Conservation (phyloP, 2,329 filamentous ascomycete genomes). For the Beauveria scarabaeidicola region DNA sequence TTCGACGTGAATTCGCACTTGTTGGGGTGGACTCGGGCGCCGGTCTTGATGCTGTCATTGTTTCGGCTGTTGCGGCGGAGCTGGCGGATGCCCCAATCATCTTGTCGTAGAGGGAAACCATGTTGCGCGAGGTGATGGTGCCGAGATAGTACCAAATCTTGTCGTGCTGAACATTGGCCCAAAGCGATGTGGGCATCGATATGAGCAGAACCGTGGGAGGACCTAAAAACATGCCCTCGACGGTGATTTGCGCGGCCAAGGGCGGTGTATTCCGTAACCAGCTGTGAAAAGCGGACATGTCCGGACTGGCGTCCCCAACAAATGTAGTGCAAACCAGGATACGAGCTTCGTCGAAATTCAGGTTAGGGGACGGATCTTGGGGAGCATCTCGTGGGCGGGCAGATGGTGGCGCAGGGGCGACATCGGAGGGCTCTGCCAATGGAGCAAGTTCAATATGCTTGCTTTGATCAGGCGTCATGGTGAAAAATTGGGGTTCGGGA, state of each 20-base stretch:
- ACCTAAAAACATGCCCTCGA: conserved; percentile 60
- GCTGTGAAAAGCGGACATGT: conserved; percentile 58
- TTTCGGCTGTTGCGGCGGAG: neutral
- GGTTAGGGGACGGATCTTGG: conserved; percentile 40
- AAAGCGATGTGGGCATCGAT: conserved; percentile 56
- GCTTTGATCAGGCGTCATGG: conserved; percentile 44
- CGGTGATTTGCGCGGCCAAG: conserved; percentile 48
- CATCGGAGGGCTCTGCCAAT: conserved; percentile 20
- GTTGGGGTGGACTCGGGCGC: neutral
- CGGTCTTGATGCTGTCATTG: neutral
- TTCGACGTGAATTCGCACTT: neutral
- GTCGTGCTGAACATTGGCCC: conserved; percentile 56
- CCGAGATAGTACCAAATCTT: conserved; percentile 59
- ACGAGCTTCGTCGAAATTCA: conserved; percentile 53
- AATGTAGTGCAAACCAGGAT: conserved; percentile 61
- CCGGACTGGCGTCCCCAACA: conserved; percentile 54
- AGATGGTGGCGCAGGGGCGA: neutral
- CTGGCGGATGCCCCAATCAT: conserved; percentile 35
- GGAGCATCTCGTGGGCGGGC: conserved; percentile 25
- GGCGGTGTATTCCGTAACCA: conserved; percentile 55
- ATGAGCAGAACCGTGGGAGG: conserved; percentile 58
- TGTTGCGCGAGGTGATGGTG: conserved; percentile 58
- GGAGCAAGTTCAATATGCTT: conserved; percentile 46
- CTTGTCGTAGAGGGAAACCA: conserved; percentile 55
- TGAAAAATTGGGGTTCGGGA: conserved; percentile 35